These are phyloP conservation scores for Casuarina glauca DNA, from an alignment of 306 rosid genomes.

Conservation along the genomic window DNA sequence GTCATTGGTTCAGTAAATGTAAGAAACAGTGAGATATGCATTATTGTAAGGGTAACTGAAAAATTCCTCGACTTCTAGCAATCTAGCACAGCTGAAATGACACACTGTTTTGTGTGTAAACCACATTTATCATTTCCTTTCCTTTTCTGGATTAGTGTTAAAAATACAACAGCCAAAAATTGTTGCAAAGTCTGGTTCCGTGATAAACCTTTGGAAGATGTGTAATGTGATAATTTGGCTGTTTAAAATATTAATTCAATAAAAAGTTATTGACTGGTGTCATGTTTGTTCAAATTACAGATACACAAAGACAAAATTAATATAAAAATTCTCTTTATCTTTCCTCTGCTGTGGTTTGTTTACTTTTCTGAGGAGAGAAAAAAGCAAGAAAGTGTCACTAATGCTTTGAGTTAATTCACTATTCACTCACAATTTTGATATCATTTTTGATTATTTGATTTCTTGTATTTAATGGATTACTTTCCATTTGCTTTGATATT, in stretches of 20 bases:
- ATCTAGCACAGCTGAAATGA: neutral
- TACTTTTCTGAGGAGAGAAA: neutral
- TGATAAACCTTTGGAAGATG: no score
- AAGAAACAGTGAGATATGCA: neutral
- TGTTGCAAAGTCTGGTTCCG: no score
- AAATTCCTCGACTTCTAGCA: neutral
- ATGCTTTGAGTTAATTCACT: neutral
- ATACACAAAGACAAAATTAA: no score
- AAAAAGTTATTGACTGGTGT: no score
- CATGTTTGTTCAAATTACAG: no score
- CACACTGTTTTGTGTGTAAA: neutral
- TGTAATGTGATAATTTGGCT: no score
- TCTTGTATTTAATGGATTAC: neutral
- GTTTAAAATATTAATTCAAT: no score
- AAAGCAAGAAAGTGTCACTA: neutral
- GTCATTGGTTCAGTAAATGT: neutral
- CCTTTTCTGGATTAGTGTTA: neutral
- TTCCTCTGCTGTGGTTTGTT: neutral
- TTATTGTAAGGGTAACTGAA: neutral
- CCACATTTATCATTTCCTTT: neutral
- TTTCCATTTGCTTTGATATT: neutral
- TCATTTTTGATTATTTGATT: neutral
- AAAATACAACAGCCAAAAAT: no score
- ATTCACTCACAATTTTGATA: neutral
- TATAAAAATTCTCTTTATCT: no score